Evolutionary conservation across 345 rosid species (phyloP).

Genomic region (Psidium friedrichsthalianum): DNA sequence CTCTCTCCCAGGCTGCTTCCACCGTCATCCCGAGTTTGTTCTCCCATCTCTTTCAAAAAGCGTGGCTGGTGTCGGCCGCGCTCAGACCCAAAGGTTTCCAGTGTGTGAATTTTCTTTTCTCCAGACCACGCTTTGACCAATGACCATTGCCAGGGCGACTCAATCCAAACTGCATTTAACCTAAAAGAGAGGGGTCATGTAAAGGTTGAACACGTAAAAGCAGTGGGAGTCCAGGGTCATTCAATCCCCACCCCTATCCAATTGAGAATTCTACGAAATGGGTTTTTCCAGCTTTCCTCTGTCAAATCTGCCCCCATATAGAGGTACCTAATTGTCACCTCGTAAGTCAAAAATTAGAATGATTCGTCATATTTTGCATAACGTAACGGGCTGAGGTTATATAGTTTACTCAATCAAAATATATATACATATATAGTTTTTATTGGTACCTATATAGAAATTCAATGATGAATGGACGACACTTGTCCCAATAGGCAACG

Average conservation of each 20-base stretch:
- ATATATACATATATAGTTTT: background rate
- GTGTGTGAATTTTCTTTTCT: background rate
- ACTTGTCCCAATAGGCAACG: no score
- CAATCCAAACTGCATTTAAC: background rate
- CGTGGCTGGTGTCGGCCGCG: background rate
- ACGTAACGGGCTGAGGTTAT: background rate
- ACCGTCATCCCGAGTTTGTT: background rate
- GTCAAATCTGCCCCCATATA: background rate
- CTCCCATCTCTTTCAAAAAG: background rate
- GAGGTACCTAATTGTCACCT: background rate
- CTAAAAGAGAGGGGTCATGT: background rate
- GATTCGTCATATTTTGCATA: accelerated
- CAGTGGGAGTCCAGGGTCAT: background rate
- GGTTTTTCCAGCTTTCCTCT: background rate
- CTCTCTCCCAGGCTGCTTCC: background rate
- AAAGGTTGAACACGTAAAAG: background rate
- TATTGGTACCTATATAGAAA: background rate
- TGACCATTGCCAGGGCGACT: background rate
- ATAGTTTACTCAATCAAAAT: background rate
- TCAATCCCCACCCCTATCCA: background rate
- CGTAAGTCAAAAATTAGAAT: background rate
- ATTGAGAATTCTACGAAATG: background rate
- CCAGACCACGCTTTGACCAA: background rate
- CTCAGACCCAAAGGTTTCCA: background rate
- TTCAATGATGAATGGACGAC: background rate